Evolutionary conservation across 2,329 filamentous ascomycete genomes (phyloP).

Genomic region (Bipolaris zeicola): DNA sequence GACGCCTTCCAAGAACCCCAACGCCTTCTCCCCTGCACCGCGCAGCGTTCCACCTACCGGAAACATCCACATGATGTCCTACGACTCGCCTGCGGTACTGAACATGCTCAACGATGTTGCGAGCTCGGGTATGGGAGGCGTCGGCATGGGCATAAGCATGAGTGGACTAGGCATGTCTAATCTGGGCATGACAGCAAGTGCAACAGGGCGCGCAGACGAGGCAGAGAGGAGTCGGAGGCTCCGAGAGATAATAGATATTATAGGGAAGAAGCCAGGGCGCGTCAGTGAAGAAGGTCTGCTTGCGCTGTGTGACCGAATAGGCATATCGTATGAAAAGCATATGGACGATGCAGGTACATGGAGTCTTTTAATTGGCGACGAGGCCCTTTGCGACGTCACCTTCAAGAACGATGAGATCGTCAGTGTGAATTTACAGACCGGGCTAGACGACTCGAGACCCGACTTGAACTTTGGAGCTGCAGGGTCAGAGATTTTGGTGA

Average conservation of each 20-base stretch:
- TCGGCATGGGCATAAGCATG: slow-evolving; percentile 46
- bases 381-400: slow-evolving; percentile 37
- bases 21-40: slow-evolving; percentile 49
- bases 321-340: slow-evolving; percentile 58
- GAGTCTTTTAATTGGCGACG: slow-evolving; percentile 44
- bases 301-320: slow-evolving; percentile 69
- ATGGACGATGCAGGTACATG: slow-evolving; percentile 37
- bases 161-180: slow-evolving; percentile 51
- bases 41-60: slow-evolving; percentile 51
- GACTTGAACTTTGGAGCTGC: slow-evolving; percentile 50
- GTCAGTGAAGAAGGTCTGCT: slow-evolving; percentile 79
- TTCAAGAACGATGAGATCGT: slow-evolving; percentile 52
- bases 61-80: slow-evolving; percentile 45
- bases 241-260: slow-evolving; percentile 67
- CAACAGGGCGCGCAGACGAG: slow-evolving; percentile 55
- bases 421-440: slow-evolving; percentile 67
- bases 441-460: slow-evolving; percentile 65
- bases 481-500: slow-evolving; percentile 68
- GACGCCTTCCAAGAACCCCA: slow-evolving; percentile 45
- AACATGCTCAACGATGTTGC: slow-evolving; percentile 47
- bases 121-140: slow-evolving; percentile 44
- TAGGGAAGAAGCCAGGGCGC: slow-evolving; percentile 70
- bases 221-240: slow-evolving; percentile 59
- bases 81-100: slow-evolving; percentile 52
- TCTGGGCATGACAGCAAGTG: slow-evolving; percentile 45